Conservation (phyloP, 106 monocot species). For the Apostasia shenzhenica region DNA sequence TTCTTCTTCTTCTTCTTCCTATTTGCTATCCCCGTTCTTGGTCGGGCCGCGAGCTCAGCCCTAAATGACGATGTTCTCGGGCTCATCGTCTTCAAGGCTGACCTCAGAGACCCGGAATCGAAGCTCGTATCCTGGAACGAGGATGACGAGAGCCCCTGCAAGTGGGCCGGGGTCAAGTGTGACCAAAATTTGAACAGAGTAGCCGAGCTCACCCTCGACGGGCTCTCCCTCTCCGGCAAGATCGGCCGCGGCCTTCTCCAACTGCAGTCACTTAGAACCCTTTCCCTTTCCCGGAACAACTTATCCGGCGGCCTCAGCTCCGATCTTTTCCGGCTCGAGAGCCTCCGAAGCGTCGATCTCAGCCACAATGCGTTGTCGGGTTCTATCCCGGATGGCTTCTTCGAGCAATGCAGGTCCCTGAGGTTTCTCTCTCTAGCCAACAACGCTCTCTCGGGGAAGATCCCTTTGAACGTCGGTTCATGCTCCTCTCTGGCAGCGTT, state of each 20-base stretch:
- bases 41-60: slow-evolving; percentile 4
- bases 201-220: slow-evolving; percentile 34
- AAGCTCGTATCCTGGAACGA: slow-evolving; percentile 64
- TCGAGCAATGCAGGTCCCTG: slow-evolving; percentile 39
- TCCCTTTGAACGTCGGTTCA: slow-evolving; percentile 32
- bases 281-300: slow-evolving; percentile 50
- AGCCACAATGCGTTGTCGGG: slow-evolving; percentile 50
- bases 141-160: slow-evolving; percentile 52
- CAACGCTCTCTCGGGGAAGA: slow-evolving; percentile 36
- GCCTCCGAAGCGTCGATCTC: slow-evolving; percentile 33
- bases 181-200: slow-evolving; percentile 23
- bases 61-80: slow-evolving; percentile 69
- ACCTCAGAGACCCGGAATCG: slow-evolving; percentile 26
- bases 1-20: slow-evolving; percentile 11
- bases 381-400: slow-evolving; percentile 38
- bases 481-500: slow-evolving; percentile 39
- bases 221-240: slow-evolving; percentile 51
- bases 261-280: slow-evolving; percentile 36
- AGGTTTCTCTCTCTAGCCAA: slow-evolving; percentile 31
- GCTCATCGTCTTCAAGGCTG: slow-evolving; percentile 65
- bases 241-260: slow-evolving; percentile 58
- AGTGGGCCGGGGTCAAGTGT: slow-evolving; percentile 51
- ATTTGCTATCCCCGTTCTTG: slow-evolving; percentile 4
- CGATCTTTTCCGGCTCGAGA: slow-evolving; percentile 25
- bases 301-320: slow-evolving; percentile 40